Base-by-base conservation (phyloP, 805 yeast genomes). In the Candida ortonii region DNA sequence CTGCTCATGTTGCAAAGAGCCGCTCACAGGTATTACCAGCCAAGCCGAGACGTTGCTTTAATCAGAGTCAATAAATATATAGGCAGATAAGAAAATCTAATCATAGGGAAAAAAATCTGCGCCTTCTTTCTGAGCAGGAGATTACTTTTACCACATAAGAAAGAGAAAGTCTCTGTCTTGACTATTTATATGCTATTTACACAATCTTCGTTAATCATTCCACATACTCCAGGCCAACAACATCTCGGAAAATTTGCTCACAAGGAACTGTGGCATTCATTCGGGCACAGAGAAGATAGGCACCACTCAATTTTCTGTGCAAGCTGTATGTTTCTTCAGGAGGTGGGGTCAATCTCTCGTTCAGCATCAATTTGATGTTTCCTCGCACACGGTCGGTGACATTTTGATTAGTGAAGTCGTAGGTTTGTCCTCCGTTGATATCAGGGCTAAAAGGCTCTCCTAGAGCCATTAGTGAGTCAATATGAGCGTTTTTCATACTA, bases 291-390 rank as follows among this genome's bases (percentile, higher is more conserved):
- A 93, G 68, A 42, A 93, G 67, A 55, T 84, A 93, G 1, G 93
- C 95, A 8, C 98, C 98, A 55, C 95, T 84, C 53, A 93, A 78
- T 55, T 93, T 93, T 52, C 98, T 72, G 62, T 93, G 98, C 49
- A 93, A 68, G n/a, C 95, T 84, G 58, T 93, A 93, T 0, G 98
- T 93, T 61, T 93, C 98, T 53, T 93, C 97, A 2, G 98, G 98
- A 10, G 98, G 98, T 3, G 98, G 97, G 3, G 96, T 78, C 42
- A 93, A 67, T 48, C 98, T 76, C 60, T 93, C 96, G 41, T 80
- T 76, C 42, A 93, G 70, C 98, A 93, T 93, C 34, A 89, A 64
- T 2, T 87, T 80, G 46, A 93, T 86, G 52, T 89, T 88, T 3
- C 76, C 81, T 46, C 95, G 75, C 15, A 93, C 96, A 44, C 97